Base-by-base conservation (phyloP, 2,329 filamentous ascomycete species). In the Exserohilum turcica region DNA sequence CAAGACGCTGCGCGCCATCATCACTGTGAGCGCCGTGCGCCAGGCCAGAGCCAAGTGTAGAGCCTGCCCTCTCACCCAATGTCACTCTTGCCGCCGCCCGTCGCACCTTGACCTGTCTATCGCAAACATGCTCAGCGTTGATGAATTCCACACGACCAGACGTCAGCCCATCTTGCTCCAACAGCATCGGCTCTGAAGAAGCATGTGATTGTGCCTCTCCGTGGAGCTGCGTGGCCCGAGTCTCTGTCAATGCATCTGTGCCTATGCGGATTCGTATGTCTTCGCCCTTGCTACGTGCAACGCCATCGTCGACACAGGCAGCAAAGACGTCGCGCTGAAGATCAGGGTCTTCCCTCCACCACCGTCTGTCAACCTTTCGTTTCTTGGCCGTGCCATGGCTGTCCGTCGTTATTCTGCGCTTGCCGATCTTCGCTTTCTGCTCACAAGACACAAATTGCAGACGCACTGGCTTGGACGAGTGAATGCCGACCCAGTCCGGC, bases 201-300 rank as follows among this genome's bases (percentile, higher is more conserved):
- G 56, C 58, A 24, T 54, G 52, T 15, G 57, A 60, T n/a, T 43
- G 47, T 28, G 38, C 39, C 29, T 40, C 50, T 39, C 43, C 50
- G 32, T 48, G 35, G 12, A 42, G 49, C 33, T 57, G 56, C 36
- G 48, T 61, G 35, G 61, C 60, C n/a, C 52, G 58, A 33, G 56
- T 58, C 44, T 58, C 68, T 43, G 62, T 63, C 58, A 71, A 62
- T 51, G 70, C 73, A 57, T 73, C 67, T 46, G 67, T 67, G 13
- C 74, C 74, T 49, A 76, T 73, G 19, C 65, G 70, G 49, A 76
- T 65, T 40, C 57, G 64, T 45, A 76, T 67, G 48, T 68, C 48
- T 36, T 72, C 58, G 24, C 44, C 27, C 29, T 52, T 39, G 38
- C 56, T 49, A 21, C 43, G 48, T 16, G 57, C 32, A 19, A 57